Evolutionary conservation across 495 filamentous ascomycete genomes (phyloP).

Genomic region (Terfezia claveryi): DNA sequence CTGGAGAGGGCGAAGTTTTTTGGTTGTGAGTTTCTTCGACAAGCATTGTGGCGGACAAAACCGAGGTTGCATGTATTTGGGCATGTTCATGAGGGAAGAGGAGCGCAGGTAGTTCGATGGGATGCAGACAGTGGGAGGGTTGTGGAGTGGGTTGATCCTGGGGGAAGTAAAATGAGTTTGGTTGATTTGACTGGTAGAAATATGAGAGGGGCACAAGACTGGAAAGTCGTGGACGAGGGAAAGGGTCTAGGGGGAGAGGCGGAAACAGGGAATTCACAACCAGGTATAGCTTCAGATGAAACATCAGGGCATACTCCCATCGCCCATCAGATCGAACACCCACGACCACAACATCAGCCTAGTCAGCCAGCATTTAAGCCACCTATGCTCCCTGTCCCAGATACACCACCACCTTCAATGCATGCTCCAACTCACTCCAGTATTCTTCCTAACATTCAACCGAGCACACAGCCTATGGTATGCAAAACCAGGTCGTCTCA

Average conservation of each 20-base stretch:
- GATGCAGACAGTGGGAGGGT: slow-evolving; percentile 10
- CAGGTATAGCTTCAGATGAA: too few species aligned
- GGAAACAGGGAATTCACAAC: too few species aligned
- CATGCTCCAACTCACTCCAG: too few species aligned
- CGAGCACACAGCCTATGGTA: too few species aligned
- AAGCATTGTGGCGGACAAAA: slow-evolving; percentile 56
- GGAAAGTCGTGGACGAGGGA: slow-evolving; percentile 1
- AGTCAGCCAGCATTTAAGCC: too few species aligned
- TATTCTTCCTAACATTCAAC: too few species aligned
- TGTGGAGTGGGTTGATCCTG: slow-evolving; percentile 2
- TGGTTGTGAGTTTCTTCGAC: slow-evolving; percentile 53
- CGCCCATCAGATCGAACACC: too few species aligned
- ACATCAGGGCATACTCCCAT: too few species aligned
- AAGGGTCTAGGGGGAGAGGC: background rate
- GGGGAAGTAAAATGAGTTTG: slow-evolving; percentile 1
- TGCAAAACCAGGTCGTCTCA: too few species aligned
- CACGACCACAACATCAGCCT: too few species aligned
- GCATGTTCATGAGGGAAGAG: slow-evolving; percentile 57
- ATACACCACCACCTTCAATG: too few species aligned
- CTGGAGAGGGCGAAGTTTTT: slow-evolving; percentile 9
- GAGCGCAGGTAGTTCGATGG: slow-evolving; percentile 38
- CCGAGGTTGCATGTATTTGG: slow-evolving; percentile 75
- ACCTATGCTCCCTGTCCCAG: too few species aligned
- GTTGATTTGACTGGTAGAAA: background rate
- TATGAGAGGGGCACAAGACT: background rate